Conservation (phyloP, 768 basidiomycete genomes). For the Pilatotrama ljubarskyi region DNA sequence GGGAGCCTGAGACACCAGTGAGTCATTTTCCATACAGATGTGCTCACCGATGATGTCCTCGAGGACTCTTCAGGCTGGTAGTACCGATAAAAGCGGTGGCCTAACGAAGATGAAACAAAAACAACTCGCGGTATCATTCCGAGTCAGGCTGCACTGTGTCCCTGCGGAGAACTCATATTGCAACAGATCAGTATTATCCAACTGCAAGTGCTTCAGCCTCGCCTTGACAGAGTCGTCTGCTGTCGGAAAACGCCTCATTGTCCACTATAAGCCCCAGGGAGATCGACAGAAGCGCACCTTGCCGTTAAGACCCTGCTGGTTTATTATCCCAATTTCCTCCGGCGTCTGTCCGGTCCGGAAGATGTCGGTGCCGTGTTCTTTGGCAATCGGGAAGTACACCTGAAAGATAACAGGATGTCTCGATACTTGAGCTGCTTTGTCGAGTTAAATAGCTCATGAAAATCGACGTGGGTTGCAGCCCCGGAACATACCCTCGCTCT, state of each 20-base stretch:
- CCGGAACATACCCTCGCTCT: no score
- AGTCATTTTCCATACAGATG: neutral
- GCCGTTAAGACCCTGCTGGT: slow-evolving; percentile 38
- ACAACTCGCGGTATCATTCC: no score
- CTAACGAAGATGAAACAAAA: slow-evolving; percentile 12
- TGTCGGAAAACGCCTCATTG: no score
- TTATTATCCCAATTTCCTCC: slow-evolving; percentile 37
- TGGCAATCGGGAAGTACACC: neutral
- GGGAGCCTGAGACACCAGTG: no score
- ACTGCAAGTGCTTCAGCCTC: slow-evolving; percentile 42
- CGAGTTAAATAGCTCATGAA: no score
- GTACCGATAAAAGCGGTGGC: slow-evolving; percentile 39
- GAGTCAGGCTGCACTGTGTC: no score
- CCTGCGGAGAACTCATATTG: slow-evolving; percentile 39
- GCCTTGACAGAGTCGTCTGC: slow-evolving; percentile 41
- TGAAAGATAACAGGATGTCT: neutral
- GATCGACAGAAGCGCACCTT: slow-evolving; percentile 34
- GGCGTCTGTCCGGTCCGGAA: neutral
- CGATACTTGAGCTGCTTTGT: no score
- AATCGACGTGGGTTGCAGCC: no score
- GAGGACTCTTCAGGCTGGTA: slow-evolving; percentile 36
- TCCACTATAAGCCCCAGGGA: no score
- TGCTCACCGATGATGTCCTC: slow-evolving; percentile 36
- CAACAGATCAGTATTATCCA: slow-evolving; percentile 60
- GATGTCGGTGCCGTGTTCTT: neutral